Evolutionary conservation across 768 basidiomycete genomes (phyloP), one percentile per base, ranked within the genome.

Genomic region (Mrakia blollopis): DNA sequence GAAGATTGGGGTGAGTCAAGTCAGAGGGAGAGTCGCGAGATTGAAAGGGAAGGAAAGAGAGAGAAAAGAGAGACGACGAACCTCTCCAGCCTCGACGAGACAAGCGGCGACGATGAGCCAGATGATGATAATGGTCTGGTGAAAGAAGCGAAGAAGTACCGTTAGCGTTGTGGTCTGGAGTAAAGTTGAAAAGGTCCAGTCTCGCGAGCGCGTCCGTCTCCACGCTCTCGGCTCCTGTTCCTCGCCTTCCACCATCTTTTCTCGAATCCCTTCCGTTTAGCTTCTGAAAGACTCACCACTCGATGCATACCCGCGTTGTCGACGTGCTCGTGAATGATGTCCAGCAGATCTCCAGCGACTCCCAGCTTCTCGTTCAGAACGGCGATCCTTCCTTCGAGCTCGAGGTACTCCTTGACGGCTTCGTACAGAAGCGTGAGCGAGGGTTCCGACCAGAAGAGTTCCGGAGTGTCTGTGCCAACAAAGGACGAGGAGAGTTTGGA

Each of bases 391-490:
- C 87, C 88, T 50, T 88, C 89, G 72, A 97, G 93, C 83, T 98
- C 95, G 88, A 97, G 93, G 81, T 98, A 98, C 80, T 94, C 94
- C 75, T 93, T 86, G 67, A 95, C 93, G 0, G 94, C 93, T 80
- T 94, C 92, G 81, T 98, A 98, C 50, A 98, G 83, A 39, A 89
- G 91, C 80, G 91, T 91, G 80, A 96, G 84, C 79, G 91, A 94
- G 16, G 93, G 94, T 82, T 96, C 94, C 72, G 89, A 90, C 95
- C 94, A 97, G 83, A 98, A 98, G 65, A 98, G 84, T 81, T 94
- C 93, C 0, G 94, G 94, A 8, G 93, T 91, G 81, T 98, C 95
- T 83, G 71, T 14, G n/a, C n/a, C n/a, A 32, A 13, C 30, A 47
- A 16, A 37, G 8, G 16, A 57, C 9, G 50, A 16, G 8, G 30